Evolutionary conservation across 306 rosid genomes (phyloP).

Genomic region (Clitoria ternatea): DNA sequence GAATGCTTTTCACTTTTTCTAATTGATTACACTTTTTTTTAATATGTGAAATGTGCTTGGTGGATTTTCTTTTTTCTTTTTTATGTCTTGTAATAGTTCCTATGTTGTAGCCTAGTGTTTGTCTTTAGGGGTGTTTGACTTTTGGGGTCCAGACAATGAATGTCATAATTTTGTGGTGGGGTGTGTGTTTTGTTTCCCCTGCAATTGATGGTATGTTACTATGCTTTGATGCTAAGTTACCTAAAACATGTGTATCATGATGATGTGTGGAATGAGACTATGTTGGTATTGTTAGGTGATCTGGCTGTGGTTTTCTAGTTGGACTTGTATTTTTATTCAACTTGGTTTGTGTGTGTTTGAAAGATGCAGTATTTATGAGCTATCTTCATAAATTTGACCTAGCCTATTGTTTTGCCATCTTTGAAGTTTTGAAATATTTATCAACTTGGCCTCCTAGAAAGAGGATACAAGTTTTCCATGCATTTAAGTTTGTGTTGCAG

Average conservation of each 20-base stretch:
- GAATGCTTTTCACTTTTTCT: background rate
- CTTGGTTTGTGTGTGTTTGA: conserved; percentile 5
- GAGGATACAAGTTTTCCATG: background rate
- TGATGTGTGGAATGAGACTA: conserved; percentile 22
- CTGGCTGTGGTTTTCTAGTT: conserved; percentile 20
- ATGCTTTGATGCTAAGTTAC: conserved; percentile 35
- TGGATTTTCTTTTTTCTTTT: background rate
- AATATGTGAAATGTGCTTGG: background rate
- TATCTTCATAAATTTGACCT: background rate
- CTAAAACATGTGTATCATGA: conserved; percentile 40
- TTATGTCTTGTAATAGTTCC: background rate
- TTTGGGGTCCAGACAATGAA: conserved; percentile 24
- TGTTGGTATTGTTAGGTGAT: conserved; percentile 31
- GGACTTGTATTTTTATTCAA: background rate
- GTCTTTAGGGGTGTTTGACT: conserved; percentile 28
- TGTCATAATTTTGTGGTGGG: conserved; percentile 21
- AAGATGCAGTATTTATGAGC: background rate
- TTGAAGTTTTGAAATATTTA: background rate
- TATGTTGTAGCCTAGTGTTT: background rate
- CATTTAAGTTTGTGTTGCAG: conserved; percentile 9
- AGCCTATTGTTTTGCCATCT: background rate
- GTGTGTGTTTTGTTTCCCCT: background rate
- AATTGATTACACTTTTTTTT: background rate
- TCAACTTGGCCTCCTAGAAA: background rate
- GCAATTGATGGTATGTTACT: background rate